Base-by-base conservation (phyloP, 2,329 filamentous ascomycete genomes). In the Beauveria sp. region DNA sequence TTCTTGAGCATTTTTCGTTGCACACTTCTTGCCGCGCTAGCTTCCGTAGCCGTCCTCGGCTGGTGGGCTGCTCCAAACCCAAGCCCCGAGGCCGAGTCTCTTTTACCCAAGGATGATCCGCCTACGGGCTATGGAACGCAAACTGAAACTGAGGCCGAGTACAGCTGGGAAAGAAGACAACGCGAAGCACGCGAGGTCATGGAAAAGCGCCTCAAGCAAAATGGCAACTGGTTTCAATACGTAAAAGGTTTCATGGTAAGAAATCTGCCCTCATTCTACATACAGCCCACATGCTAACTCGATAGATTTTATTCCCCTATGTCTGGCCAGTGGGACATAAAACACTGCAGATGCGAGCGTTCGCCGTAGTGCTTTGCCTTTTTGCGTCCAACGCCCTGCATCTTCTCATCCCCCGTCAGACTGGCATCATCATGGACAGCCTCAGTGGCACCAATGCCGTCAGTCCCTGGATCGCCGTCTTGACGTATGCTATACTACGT, bases 221-320 rank as follows among this genome's bases (percentile, higher is more conserved):
- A 88, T 62, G 90, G 90, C 1, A 90, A 86, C 65, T 93, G 89
- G 89, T 81, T 90, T 66, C 83, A 84, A 49, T 95, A 95, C 68
- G 78, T 87, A 30, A 91, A 88, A 69, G 84, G 87, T 6, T 96
- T 92, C 74, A 78, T 79, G 68, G 84, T 81, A 72, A 62, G 74
- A 64, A 22, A 26, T 58, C 51, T 26, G 63, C 60, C n/a, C 12
- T n/a, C 24, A 9, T 3, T 18, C 28, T 51, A 26, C 53, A 62
- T 51, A 26, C 53, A 62, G 28, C 64, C 40, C 40, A 22, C 24
- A 26, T 30, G 22, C 53, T 58, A 26, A 58, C 12, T 40, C 28
- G n/a, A 16, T 61, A 87, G 84, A 75, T 93, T 42, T 88, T 96
- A 70, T 77, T 93, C 30, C 90, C 90, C 0, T 90, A 91, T 69